phyloP scores from a whole-genome alignment of 1,284 basidiomycete genomes.

The Mrakiaceae sp. region DNA sequence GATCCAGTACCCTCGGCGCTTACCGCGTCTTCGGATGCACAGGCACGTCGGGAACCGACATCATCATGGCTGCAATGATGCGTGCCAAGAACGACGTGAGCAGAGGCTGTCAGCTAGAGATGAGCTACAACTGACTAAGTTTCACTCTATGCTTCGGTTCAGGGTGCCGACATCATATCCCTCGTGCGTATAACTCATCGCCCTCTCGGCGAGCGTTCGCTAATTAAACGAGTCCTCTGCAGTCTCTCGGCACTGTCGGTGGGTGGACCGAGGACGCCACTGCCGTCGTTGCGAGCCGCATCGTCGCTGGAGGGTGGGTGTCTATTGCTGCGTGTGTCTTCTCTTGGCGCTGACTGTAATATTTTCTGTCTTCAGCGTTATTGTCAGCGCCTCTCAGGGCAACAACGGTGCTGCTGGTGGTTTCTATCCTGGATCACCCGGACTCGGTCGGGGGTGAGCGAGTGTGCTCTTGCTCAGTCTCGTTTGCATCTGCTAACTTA shows the following conservation, averaged over 20 bases:
- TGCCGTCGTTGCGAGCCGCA: neutral
- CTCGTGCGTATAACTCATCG: neutral
- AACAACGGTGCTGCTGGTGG: neutral
- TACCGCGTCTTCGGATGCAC: constrained; percentile 37
- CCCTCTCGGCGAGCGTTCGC: neutral
- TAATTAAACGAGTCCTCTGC: neutral
- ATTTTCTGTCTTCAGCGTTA: neutral
- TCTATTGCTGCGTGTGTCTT: neutral
- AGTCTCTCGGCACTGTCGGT: neutral
- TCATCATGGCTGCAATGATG: constrained; percentile 35
- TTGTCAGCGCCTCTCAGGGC: neutral
- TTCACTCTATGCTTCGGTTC: too few species aligned
- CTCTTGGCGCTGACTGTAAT: constrained; percentile 5
- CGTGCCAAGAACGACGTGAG: constrained; percentile 19
- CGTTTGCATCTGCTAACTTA: too few species aligned
- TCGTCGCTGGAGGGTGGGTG: neutral
- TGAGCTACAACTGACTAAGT: too few species aligned
- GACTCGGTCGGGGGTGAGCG: neutral
- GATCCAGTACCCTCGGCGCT: constrained; percentile 21
- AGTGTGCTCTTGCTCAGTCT: neutral
- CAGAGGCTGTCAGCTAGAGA: too few species aligned
- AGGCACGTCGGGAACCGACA: constrained; percentile 33
- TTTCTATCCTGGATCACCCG: neutral
- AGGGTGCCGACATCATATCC: constrained; percentile 12
- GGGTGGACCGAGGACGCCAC: constrained; percentile 9